Evolutionary conservation across 139 green algal species (phyloP), one percentile per base, ranked within the genome.

Genomic region (Micractinium sp.): DNA sequence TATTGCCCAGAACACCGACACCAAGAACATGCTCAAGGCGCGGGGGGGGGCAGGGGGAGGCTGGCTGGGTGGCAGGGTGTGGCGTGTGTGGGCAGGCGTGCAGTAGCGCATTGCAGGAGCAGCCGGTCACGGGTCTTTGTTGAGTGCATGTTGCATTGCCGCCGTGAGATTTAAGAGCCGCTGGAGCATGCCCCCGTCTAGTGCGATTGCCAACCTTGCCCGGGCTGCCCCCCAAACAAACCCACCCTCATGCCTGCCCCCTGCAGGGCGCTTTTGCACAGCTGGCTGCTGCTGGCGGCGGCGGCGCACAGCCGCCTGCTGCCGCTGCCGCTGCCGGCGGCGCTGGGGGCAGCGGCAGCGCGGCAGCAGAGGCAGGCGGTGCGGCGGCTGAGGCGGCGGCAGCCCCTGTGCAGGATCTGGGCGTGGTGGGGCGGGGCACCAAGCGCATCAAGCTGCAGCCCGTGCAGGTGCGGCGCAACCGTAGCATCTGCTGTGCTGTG

Each of bases 371-470:
- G n/a, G 53, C 12, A 9, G 29, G 39, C 41, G 31, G 39, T 61
- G 66, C 41, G 74, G 85, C 85, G 76, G 66, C 66, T 39, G 61
- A 73, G 73, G 47, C 63, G 14, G 82, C 31, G 56, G 53, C 36
- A 4, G 36, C 60, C 1, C 36, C 71, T 22, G 90, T 94, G 66
- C 71, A 89, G 56, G 83, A 95, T 78, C 81, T 95, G 79, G 93
- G 93, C 0, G 89, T 95, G 33, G 92, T 95, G 33, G 93, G 93
- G 35, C 89, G 92, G 14, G 93, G 93, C 39, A 94, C 88, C 66
- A 95, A 94, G 92, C 93, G 94, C 85, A 93, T 95, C 85, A 89
- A 92, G 60, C 90, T 94, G 39, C 84, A 89, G 47, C 89, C 92
- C 0, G 66, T 87, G n/a, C 60, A 85, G 66, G 87, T 87, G 71